Conservation (phyloP, 495 filamentous ascomycete genomes). For the Aspergillus indologenus region DNA sequence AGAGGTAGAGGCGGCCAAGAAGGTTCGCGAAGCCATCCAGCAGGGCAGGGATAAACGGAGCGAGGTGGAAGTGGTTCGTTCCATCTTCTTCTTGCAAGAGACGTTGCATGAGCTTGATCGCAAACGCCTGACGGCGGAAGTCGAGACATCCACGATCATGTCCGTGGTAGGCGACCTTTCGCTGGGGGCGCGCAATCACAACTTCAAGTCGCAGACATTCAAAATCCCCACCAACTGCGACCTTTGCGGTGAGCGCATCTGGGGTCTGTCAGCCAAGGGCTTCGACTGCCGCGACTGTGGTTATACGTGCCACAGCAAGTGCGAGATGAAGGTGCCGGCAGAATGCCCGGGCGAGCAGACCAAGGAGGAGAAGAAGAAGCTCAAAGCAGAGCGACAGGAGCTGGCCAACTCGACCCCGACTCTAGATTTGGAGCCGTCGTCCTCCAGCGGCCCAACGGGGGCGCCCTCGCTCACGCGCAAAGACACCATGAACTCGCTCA, state of each 20-base stretch:
- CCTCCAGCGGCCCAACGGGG: conserved; percentile 29
- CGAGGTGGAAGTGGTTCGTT: conserved; percentile 72
- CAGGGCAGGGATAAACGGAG: conserved; percentile 81
- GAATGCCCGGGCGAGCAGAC: conserved; percentile 90
- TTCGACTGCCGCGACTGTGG: conserved; percentile 94
- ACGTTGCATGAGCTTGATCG: conserved; percentile 82
- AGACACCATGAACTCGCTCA: conserved; percentile 91
- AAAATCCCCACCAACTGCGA: conserved; percentile 99
- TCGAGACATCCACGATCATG: conserved; percentile 87
- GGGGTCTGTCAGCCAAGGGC: conserved; percentile 93
- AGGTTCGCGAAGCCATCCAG: conserved; percentile 67
- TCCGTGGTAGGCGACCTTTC: conserved; percentile 85
- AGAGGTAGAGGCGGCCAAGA: conserved; percentile 74
- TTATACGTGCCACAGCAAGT: conserved; percentile 97
- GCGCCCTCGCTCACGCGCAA: conserved; percentile 63
- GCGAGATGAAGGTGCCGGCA: conserved; percentile 96
- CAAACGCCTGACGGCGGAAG: conserved; percentile 80
- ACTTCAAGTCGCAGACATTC: conserved; percentile 95
- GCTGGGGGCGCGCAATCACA: conserved; percentile 85
- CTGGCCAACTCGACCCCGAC: conserved; percentile 60
- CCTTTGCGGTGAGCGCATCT: conserved; percentile 91
- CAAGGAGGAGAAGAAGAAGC: conserved; percentile 91
- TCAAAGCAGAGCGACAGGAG: conserved; percentile 79
- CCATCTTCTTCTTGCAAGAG: conserved; percentile 77
- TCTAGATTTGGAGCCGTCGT: conserved; percentile 35